Percentiles rank a stretch among this genome's conserved stretches.
Evolutionary conservation across 2,329 filamentous ascomycete genomes (phyloP).

Genomic region (Raffaelea deltoideospora): DNA sequence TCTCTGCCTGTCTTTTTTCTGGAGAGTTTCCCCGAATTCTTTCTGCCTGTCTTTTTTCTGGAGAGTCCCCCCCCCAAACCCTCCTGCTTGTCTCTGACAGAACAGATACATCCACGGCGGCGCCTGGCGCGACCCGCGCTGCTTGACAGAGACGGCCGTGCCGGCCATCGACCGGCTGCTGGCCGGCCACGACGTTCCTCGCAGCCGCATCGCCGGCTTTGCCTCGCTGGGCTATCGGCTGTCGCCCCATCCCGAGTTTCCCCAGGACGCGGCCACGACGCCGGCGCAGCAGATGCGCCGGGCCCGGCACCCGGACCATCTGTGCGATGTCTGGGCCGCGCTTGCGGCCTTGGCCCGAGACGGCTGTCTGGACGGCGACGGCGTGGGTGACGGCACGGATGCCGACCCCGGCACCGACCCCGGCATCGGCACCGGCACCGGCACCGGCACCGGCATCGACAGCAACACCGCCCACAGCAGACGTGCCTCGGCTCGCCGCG

Average conservation of each 20-base stretch:
- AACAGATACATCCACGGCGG: conserved; percentile 43
- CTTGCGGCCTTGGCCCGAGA: conserved; percentile 30
- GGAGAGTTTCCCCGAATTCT: neutral
- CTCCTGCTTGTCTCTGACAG: too few species aligned
- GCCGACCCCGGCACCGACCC: too few species aligned
- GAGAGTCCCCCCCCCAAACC: neutral
- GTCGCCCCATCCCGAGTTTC: conserved; percentile 32
- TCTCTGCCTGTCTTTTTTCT: neutral
- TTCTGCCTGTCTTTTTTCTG: neutral
- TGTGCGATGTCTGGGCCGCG: conserved; percentile 38
- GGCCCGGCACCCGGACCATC: conserved; percentile 44
- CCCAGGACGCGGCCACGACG: conserved; percentile 24
- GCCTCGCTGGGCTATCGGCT: conserved; percentile 52
- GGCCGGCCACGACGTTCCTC: conserved; percentile 40
- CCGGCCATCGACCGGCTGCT: conserved; percentile 16
- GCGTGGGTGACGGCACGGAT: too few species aligned
- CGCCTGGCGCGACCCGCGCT: conserved; percentile 44
- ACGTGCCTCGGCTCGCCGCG: too few species aligned
- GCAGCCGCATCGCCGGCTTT: conserved; percentile 37
- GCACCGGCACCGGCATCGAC: too few species aligned
- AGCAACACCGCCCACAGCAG: too few species aligned
- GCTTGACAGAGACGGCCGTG: conserved; percentile 28
- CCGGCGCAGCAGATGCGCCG: conserved; percentile 19
- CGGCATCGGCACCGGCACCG: too few species aligned
- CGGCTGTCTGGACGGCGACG: conserved; percentile 18